Evolutionary conservation across 73 alveolate genomes (phyloP), one percentile per base, ranked within the genome.

Genomic region (Tetrahymena thermophila): DNA sequence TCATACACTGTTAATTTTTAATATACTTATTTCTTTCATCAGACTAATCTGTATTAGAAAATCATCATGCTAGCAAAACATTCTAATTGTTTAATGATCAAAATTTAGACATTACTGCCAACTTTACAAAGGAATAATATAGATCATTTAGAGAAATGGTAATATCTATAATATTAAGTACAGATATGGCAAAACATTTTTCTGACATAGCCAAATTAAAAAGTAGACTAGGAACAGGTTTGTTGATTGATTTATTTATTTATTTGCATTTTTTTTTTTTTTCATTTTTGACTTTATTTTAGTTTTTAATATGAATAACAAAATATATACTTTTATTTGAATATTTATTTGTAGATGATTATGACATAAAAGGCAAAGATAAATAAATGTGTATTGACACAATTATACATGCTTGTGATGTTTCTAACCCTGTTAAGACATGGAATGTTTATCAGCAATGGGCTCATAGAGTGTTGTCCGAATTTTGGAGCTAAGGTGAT

Each of bases 121-220:
- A 96, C 84, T 96, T 98, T 58, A 55, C 96, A 42, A 50, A 84
- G 10, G 95, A 94, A 34, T 96, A 98, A 93, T 97, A 85, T 83
- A 97, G 96, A 93, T 94, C 93, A 31, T 96, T 97, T 19, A 96
- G 99, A 94, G 97, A 98, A 85, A 85, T 97, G 95, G 97, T 98
- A 84, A 97, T 97, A 14, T 94, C 97, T 10, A 98, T 97, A 96
- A 98, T 98, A n/a, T 97, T 98, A 95, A 98, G 98, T 3, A 98
- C 99, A 4, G 99, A 98, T 96, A 97, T 98, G 99, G 98, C 99
- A 28, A 96, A 97, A 84, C 99, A 98, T 85, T 97, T 97, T 7
- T 96, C 97, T 31, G 98, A 98, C n/a, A 43, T 97, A 56, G 94
- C 97, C 25, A 94, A 96, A 40, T 94, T 97, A 71, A 97, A 97